phyloP scores from a whole-genome alignment of 208 protist species.

The Giardia duodenalis region DNA sequence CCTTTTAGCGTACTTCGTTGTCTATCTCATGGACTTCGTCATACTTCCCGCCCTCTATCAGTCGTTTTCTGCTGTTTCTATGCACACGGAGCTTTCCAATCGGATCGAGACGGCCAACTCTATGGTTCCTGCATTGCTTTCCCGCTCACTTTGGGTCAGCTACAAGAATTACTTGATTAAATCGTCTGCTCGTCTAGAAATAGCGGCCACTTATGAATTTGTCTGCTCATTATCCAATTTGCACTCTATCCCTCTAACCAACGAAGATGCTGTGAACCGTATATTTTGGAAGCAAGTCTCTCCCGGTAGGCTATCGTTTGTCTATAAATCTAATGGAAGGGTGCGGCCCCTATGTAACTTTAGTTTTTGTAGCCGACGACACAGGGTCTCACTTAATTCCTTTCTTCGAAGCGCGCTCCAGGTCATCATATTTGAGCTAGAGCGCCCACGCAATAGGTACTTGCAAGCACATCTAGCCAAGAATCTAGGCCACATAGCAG shows the following conservation, averaged over 20 bases:
- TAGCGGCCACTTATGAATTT: not conserved
- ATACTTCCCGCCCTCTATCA: not conserved
- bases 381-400: not conserved
- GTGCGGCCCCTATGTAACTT: not conserved
- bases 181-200: not conserved
- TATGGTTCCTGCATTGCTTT: not conserved
- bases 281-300: not conserved
- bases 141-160: not conserved
- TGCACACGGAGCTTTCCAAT: not conserved
- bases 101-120: not conserved
- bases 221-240: not conserved
- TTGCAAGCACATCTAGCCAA: not conserved
- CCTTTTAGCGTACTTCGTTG: not conserved
- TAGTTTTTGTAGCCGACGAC: not conserved
- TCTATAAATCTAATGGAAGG: not conserved
- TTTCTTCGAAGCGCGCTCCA: not conserved
- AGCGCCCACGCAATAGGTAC: not conserved
- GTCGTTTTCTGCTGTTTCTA: not conserved
- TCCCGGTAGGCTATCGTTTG: not conserved
- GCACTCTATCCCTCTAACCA: not conserved
- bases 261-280: not conserved
- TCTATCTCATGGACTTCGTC: not conserved
- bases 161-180: not conserved
- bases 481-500: not conserved
- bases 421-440: not conserved